A percentile compares a stretch with the other conserved stretches of the same genome.
These are phyloP conservation scores for Clarireedia paspali DNA, from an alignment of 2,329 filamentous ascomycete species.

Conservation along the genomic window DNA sequence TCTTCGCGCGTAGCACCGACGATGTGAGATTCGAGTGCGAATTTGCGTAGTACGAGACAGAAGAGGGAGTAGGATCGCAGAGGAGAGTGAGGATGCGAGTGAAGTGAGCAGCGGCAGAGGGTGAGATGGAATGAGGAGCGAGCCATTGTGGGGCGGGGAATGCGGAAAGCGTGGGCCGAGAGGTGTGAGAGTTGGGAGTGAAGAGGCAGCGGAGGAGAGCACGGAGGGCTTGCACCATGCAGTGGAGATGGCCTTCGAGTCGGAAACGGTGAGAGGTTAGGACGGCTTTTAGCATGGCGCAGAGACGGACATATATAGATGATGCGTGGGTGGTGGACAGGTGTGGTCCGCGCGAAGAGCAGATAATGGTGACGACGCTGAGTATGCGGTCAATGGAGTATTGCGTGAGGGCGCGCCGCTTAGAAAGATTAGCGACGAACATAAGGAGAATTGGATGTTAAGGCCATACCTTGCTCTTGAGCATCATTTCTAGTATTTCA, in stretches of 20 bases:
- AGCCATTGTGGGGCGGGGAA: conserved; percentile 31
- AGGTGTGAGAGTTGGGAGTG: conserved; percentile 29
- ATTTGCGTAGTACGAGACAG: conserved; percentile 34
- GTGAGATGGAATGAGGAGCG: conserved; percentile 27
- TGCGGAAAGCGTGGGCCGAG: conserved; percentile 17
- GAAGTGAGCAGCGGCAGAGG: conserved; percentile 38
- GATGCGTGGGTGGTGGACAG: conserved; percentile 16
- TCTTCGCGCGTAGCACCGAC: conserved; percentile 52
- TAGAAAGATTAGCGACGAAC: background rate
- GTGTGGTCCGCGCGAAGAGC: conserved; percentile 22
- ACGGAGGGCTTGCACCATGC: conserved; percentile 47
- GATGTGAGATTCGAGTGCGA: conserved; percentile 47
- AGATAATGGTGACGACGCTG: conserved; percentile 27
- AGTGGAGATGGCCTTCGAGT: conserved; percentile 54
- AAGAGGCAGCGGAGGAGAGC: conserved; percentile 48
- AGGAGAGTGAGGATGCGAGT: conserved; percentile 43
- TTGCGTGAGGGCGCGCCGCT: conserved; percentile 27
- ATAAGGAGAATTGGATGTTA: background rate
- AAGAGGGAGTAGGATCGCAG: conserved; percentile 50
- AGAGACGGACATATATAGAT: conserved; percentile 30
- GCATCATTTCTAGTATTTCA: conserved; percentile 27
- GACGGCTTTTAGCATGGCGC: conserved; percentile 46
- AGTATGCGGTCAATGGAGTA: conserved; percentile 29
- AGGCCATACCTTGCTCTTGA: conserved; percentile 26
- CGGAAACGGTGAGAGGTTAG: conserved; percentile 54